Base-by-base conservation (phyloP, 108 stramenopile species). In the Aurantiochytrium sp. region DNA sequence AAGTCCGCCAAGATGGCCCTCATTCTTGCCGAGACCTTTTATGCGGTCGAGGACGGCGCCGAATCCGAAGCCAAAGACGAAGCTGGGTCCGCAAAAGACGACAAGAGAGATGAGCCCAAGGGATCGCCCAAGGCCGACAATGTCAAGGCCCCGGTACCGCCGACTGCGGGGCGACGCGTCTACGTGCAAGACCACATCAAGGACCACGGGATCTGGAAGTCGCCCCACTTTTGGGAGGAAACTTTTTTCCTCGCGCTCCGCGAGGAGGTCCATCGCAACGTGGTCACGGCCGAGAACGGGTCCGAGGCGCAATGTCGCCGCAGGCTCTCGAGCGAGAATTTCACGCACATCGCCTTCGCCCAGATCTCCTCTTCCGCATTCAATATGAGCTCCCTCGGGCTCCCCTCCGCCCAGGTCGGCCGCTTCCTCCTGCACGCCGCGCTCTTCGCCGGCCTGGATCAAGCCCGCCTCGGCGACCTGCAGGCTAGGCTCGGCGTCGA, bases 1-100 rank as follows among this genome's bases (percentile, higher is more conserved):
- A 41, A 30, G 27, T 41, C 73, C 12, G 73, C 73, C 73, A 81
- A 81, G 24, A 81, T 81, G 73, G 73, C 73, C 10, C 73, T 81
- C 42, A 81, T 81, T 3, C 73, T 81, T 3, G 73, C 73, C 27
- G 73, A 81, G 32, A 81, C 73, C 42, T 81, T 81, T 48, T 81
- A 81, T 81, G 32, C 73, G 8, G 6, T 48, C 73, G 73, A 81
- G 15, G 73, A 81, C 12, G 73, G 45, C 45, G 8, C 1, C 34
- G 4, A 65, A 65, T 12, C n/a, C n/a, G n/a, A n/a, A n/a, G n/a
- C n/a, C n/a, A n/a, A 41, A 32, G 12, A 68, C 68, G 53, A 54
- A 54, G n/a, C n/a, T n/a, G n/a, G n/a, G n/a, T n/a, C n/a, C 17
- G 53, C 53, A 19, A 12, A 21, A 54, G 21, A 54, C 53, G 53